Conservation (phyloP, 139 green algal species). For the Closterium sp. region DNA sequence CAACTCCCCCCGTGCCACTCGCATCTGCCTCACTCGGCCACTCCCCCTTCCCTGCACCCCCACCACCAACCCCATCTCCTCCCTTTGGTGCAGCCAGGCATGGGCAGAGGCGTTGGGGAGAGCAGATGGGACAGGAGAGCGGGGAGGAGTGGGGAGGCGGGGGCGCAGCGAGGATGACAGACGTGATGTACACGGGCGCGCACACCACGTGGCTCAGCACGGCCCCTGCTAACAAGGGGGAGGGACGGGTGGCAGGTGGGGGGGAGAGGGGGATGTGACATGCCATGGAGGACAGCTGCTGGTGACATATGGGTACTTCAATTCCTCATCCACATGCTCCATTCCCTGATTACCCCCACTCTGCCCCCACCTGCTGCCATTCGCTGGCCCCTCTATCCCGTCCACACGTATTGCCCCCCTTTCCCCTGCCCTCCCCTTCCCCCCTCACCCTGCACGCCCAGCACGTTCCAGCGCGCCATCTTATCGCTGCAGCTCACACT, state of each 20-base stretch:
- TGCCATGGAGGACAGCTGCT: too few species aligned
- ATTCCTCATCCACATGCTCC: neutral
- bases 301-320: too few species aligned
- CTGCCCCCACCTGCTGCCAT: neutral
- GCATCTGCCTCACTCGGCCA: neutral
- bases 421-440: neutral
- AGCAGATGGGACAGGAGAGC: neutral
- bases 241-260: neutral
- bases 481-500: constrained; percentile 96
- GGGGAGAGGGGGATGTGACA: neutral
- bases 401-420: neutral
- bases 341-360: neutral
- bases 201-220: neutral
- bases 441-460: constrained; percentile 72
- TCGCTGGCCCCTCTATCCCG: neutral
- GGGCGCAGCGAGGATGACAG: neutral
- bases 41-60: neutral
- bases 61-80: neutral
- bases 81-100: neutral
- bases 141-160: neutral
- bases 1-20: neutral
- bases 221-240: neutral
- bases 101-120: neutral
- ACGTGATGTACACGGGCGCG: neutral
- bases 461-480: constrained; percentile 76